phyloP scores from a whole-genome alignment of 805 yeast species.

The Barnettozyma sucrosica region DNA sequence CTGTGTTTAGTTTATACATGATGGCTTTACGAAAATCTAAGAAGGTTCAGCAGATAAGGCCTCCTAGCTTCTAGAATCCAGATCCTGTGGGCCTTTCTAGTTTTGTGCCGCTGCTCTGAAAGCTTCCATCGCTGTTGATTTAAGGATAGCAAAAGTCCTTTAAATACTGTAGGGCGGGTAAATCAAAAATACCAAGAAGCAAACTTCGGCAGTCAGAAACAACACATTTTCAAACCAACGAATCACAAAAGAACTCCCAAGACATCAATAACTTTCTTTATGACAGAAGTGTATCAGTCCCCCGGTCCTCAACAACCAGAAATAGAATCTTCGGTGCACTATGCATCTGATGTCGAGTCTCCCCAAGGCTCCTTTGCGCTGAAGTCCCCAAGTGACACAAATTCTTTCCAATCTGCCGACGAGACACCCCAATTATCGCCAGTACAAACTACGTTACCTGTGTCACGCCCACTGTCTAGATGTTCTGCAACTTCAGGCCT shows the following conservation, averaged over 20 bases:
- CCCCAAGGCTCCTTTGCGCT: neutral
- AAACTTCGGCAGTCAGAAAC: too few species aligned
- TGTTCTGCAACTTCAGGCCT: slow-evolving; percentile 59
- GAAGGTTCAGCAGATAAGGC: too few species aligned
- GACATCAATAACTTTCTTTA: neutral
- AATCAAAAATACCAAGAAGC: neutral
- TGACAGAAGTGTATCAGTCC: slow-evolving; percentile 6
- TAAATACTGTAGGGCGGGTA: neutral
- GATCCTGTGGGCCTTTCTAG: too few species aligned
- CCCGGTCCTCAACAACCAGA: neutral
- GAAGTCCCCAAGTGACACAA: slow-evolving; percentile 1
- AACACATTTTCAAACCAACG: neutral
- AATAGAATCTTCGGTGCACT: neutral
- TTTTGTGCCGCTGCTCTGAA: too few species aligned
- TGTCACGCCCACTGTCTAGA: slow-evolving; percentile 55
- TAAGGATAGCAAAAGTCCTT: neutral
- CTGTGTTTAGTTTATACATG: too few species aligned
- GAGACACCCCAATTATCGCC: neutral
- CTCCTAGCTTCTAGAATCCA: too few species aligned
- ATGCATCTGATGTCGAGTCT: slow-evolving; percentile 5
- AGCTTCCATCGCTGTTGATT: too few species aligned
- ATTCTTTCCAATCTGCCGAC: slow-evolving; percentile 2
- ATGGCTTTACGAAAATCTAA: too few species aligned
- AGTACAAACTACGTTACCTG: slow-evolving; percentile 6
- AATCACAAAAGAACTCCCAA: neutral